Percentiles rank a stretch among this genome's conserved stretches.
phyloP scores from a whole-genome alignment of 2,329 filamentous ascomycete species.

The Fusarium setosum region DNA sequence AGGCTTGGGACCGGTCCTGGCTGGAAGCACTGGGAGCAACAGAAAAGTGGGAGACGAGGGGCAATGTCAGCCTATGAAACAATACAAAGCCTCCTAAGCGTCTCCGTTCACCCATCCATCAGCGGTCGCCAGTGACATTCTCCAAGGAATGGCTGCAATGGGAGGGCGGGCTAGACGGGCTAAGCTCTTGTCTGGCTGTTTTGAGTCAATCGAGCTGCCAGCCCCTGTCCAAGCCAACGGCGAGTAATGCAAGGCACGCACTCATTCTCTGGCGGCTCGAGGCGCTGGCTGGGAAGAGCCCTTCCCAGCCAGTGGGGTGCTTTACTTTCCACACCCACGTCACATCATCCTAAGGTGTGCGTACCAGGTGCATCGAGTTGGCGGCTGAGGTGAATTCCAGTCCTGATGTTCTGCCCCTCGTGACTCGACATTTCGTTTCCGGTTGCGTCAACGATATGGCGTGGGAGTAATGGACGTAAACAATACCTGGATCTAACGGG shows the following conservation, averaged over 20 bases:
- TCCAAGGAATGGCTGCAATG: constrained; percentile 2
- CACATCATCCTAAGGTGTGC: constrained; percentile 17
- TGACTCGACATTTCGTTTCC: neutral
- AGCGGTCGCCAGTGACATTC: constrained; percentile 16
- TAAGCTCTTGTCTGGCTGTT: constrained; percentile 27
- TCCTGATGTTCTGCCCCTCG: neutral
- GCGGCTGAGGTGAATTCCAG: constrained; percentile 22
- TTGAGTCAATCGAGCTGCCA: constrained; percentile 2
- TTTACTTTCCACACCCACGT: constrained; percentile 2
- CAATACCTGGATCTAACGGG: neutral
- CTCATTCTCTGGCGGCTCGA: neutral
- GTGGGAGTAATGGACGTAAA: neutral
- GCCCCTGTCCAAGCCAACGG: constrained; percentile 21
- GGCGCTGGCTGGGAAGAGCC: neutral
- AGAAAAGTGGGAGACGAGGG: constrained; percentile 23
- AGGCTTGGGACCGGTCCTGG: constrained; percentile 23
- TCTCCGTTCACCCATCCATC: constrained; percentile 23
- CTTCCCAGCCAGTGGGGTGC: constrained; percentile 8
- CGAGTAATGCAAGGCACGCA: constrained; percentile 37
- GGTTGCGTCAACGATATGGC: neutral
- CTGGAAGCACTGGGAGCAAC: constrained; percentile 14
- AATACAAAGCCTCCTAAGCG: constrained; percentile 12
- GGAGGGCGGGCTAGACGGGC: constrained; percentile 23
- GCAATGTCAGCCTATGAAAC: constrained; percentile 36
- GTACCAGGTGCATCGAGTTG: neutral